phyloP scores from a whole-genome alignment of 2,329 filamentous ascomycete genomes.

The Dendryphion nanum region DNA sequence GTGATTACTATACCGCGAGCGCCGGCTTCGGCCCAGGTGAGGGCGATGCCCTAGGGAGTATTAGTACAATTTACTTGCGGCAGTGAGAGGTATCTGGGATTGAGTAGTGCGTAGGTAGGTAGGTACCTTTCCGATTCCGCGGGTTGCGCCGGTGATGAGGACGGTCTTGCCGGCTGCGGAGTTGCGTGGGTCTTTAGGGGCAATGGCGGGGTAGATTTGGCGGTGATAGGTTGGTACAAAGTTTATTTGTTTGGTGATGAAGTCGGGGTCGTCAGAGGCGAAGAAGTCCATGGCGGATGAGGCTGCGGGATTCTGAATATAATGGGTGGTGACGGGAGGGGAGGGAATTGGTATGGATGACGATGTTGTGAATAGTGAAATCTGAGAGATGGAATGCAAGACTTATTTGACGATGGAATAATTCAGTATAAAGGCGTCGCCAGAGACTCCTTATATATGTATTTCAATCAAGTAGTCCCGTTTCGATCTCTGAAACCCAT shows the following conservation, averaged over 20 bases:
- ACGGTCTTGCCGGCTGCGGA: constrained; percentile 24
- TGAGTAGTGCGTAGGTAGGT: background rate
- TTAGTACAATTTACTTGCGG: too few species aligned
- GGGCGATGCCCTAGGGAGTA: constrained; percentile 9
- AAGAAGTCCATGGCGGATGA: background rate
- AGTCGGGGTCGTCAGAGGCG: background rate
- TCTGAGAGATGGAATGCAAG: too few species aligned
- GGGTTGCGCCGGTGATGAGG: constrained; percentile 28
- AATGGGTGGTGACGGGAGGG: too few species aligned
- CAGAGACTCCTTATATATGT: too few species aligned
- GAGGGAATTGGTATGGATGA: too few species aligned
- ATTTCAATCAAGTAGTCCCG: too few species aligned
- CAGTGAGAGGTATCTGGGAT: too few species aligned
- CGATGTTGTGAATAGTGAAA: too few species aligned
- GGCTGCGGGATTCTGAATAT: too few species aligned
- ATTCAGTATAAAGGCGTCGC: too few species aligned
- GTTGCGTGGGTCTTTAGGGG: constrained; percentile 19
- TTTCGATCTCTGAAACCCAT: too few species aligned
- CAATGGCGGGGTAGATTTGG: constrained; percentile 24
- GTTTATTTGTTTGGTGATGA: background rate
- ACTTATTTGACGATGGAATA: too few species aligned
- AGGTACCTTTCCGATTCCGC: constrained; percentile 21
- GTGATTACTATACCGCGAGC: constrained; percentile 14
- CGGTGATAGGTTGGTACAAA: constrained; percentile 9
- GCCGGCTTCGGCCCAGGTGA: constrained; percentile 14